Conservation (phyloP, 2,329 filamentous ascomycete genomes). For the Tolypocladium ophioglossoides region DNA sequence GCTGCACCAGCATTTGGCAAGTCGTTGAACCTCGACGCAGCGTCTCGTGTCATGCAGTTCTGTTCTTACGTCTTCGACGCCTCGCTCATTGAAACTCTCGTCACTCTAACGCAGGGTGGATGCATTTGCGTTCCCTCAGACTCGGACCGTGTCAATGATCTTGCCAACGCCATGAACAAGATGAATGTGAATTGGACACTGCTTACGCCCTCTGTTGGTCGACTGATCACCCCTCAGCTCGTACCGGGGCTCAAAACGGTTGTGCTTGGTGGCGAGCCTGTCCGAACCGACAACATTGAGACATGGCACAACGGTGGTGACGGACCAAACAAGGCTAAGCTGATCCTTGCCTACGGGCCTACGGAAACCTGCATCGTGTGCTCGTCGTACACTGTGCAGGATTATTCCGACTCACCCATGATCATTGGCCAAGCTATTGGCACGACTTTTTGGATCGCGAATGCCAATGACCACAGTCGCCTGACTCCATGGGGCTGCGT, state of each 20-base stretch:
- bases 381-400: background rate
- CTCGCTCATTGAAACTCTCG: conserved; percentile 21
- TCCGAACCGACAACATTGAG: background rate
- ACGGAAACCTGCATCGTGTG: conserved; percentile 2
- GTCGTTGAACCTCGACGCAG: background rate
- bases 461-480: conserved; percentile 5
- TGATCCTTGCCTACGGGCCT: conserved; percentile 4
- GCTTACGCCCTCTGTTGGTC: background rate
- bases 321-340: background rate
- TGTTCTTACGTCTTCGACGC: conserved; percentile 40
- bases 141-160: conserved; percentile 5
- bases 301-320: background rate
- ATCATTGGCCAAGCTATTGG: conserved; percentile 1
- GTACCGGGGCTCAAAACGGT: background rate
- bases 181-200: background rate
- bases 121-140: conserved; percentile 13
- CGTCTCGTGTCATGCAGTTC: conserved; percentile 28
- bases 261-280: background rate
- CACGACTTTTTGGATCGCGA: conserved; percentile 12
- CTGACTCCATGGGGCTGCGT: conserved; percentile 9
- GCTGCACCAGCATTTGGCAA: conserved; percentile 35
- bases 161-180: background rate
- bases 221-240: background rate
- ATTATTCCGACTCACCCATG: background rate
- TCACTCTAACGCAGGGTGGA: conserved; percentile 9